Evolutionary conservation across 2,329 filamentous ascomycete genomes (phyloP).

Genomic region (Colletotrichum lentis): DNA sequence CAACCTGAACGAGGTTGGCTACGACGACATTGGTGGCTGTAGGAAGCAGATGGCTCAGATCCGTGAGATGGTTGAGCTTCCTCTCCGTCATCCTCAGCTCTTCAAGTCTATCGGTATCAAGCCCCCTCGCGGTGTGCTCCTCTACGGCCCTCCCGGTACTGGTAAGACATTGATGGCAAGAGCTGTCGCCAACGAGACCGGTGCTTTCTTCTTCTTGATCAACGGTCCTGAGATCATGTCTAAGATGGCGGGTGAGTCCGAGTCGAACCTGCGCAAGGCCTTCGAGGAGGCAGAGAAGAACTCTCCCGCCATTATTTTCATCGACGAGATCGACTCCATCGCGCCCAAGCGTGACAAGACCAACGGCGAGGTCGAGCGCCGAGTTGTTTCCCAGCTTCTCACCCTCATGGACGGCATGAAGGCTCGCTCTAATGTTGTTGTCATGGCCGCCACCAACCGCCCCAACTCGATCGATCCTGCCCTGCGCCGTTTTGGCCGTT

Average conservation of each 20-base stretch:
- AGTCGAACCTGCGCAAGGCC: conserved; percentile 97
- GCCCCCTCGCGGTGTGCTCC: conserved; percentile 95
- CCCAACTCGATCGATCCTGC: conserved; percentile 99
- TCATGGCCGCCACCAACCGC: conserved; percentile 99
- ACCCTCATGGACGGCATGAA: conserved; percentile 99
- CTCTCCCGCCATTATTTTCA: conserved; percentile 98
- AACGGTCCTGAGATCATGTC: conserved; percentile 99
- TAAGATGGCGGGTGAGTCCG: conserved; percentile 99
- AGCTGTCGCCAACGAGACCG: conserved; percentile 98
- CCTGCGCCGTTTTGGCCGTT: conserved; percentile 96
- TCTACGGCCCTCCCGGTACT: conserved; percentile 96
- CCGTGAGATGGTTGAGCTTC: conserved; percentile 96
- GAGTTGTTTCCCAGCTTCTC: conserved; percentile 93
- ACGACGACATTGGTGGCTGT: conserved; percentile 99
- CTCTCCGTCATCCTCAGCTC: conserved; percentile 93
- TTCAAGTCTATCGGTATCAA: conserved; percentile 99
- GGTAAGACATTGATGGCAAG: conserved; percentile 99
- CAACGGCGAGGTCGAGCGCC: conserved; percentile 97
- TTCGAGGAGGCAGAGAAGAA: conserved; percentile 99
- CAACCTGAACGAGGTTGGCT: conserved; percentile 98
- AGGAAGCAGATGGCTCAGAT: conserved; percentile 99
- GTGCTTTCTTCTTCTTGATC: conserved; percentile 99
- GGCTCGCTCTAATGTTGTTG: conserved; percentile 96
- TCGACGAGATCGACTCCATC: conserved; percentile 99
- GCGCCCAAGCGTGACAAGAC: conserved; percentile 99